These are phyloP conservation scores for Exophiala xenobiotica DNA, from an alignment of 2,329 filamentous ascomycete genomes.

Conservation along the genomic window DNA sequence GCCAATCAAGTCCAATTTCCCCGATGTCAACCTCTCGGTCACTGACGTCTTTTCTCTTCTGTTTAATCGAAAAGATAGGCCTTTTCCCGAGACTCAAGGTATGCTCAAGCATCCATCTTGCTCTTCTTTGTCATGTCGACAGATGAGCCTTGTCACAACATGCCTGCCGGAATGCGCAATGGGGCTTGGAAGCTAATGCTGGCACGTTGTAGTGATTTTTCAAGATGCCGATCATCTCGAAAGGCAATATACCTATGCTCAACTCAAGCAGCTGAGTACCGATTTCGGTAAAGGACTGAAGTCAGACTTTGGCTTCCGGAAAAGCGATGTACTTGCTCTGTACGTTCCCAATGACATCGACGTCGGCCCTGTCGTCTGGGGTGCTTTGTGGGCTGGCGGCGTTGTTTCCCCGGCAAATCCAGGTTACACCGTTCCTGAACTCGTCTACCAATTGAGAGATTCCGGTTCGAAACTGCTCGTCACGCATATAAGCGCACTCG, in stretches of 20 bases:
- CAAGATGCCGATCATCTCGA: slow-evolving; percentile 69
- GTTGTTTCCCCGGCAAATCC: slow-evolving; percentile 84
- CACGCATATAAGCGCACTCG: slow-evolving; percentile 68
- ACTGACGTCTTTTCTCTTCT: slow-evolving; percentile 76
- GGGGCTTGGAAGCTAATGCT: too few species aligned
- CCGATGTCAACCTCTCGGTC: slow-evolving; percentile 66
- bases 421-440: slow-evolving; percentile 77
- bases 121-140: background rate
- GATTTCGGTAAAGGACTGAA: slow-evolving; percentile 80
- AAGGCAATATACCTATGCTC: slow-evolving; percentile 65
- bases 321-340: slow-evolving; percentile 77
- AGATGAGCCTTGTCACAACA: background rate
- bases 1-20: slow-evolving; percentile 68
- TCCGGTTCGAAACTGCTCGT: slow-evolving; percentile 71
- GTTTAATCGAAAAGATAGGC: slow-evolving; percentile 66
- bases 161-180: too few species aligned
- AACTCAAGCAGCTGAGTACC: slow-evolving; percentile 64
- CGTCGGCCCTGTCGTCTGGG: slow-evolving; percentile 73
- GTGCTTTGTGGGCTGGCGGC: slow-evolving; percentile 79
- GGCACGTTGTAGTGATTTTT: slow-evolving; percentile 64
- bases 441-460: slow-evolving; percentile 80
- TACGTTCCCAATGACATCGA: slow-evolving; percentile 88
- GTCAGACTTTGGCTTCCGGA: slow-evolving; percentile 72
- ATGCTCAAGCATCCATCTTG: too few species aligned
- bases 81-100: slow-evolving; percentile 74